Base-by-base conservation (phyloP, 2,329 filamentous ascomycete genomes). In the Catunica adiposa region DNA sequence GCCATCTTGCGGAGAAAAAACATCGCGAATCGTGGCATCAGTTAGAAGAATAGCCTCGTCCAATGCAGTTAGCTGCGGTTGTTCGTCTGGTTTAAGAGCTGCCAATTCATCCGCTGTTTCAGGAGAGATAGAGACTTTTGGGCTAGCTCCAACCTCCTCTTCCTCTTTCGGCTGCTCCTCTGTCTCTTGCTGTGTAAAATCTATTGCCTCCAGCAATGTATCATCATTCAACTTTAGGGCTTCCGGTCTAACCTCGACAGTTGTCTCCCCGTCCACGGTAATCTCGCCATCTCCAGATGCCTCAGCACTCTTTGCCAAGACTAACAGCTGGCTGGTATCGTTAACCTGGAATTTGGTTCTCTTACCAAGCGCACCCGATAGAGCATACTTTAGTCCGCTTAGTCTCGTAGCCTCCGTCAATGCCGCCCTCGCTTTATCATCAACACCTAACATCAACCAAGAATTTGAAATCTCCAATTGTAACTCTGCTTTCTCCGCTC, bases 1-100 rank as follows among this genome's bases (percentile, higher is more conserved):
- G 0, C 86, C 83, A 65, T 97, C 84, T 1, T 81, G 75, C 0
- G 92, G 89, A 0, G 89, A 84, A 60, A 82, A 84, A 0, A 86
- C 89, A 64, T 97, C 95, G 59, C 86, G 94, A 58, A 97, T 80
- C 0, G 89, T 94, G 0, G 80, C 80, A 54, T 94, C 90, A 0
- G 89, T 89, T 0, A 98, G 77, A 7, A 98, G 74, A 25, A 94
- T 90, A 53, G 94, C 86, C 23, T 94, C 89, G 65, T 98, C 92
- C 6, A 96, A 72, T 1, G 90, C 81, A 3, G 82, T 74, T 0
- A 98, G 75, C 59, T 85, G 78, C 1, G 90, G 92, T 63, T 98
- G 92, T 14, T 86, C 73, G 31, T 88, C 80, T 0, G 89, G 86
- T 44, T 86, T 77, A 17, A 97, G 66, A 1, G 73, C 74, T 0